Evolutionary conservation across 805 yeast genomes (phyloP), one percentile per base, ranked within the genome.

Genomic region (Lipomyces lipofer): DNA sequence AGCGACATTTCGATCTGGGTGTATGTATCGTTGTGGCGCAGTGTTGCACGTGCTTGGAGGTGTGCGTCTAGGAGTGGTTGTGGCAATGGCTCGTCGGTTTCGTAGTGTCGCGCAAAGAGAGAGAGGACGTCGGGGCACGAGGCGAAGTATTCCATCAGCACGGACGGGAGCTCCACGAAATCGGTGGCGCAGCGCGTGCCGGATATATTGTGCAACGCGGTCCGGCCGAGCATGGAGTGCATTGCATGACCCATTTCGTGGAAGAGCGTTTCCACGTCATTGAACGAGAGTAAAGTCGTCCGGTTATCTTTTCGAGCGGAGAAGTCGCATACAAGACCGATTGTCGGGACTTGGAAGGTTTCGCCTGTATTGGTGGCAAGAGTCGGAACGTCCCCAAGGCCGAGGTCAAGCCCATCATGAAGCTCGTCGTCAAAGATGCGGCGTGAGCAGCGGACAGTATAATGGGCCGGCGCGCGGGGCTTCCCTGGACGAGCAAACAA

Each of bases 231-330:
- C 96, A 94, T 92, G 2, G 97, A 88, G 69, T 94, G 99, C 81
- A 94, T 86, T 0, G 98, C 98, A 70, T 94, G 99, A 0, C 99
- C 99, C 96, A 94, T 90, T 71, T 94, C 99, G 71, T 94, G 99
- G 73, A 94, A 94, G 17, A 94, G 73, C 0, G 99, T 94, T 64
- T 92, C 96, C 19, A 92, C 90, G 65, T 94, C 98, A 53, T 78
- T 80, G 53, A 88, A 75, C 10, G 84, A 75, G 36, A 92, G 71
- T 17, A 87, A 72, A 28, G 91, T 83, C 21, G 81, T 78, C 4
- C 63, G 60, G 28, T 71, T 76, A 2, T 71, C 68, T 15, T 71
- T 66, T 32, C 72, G 74, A 1, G 74, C 71, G 15, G 52, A 28
- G 67, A 94, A 92, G 66, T 90, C 89, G 68, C 98, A 94, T 15